A percentile compares a stretch with the other conserved stretches of the same genome.
Evolutionary conservation across 2,329 filamentous ascomycete species (phyloP).

Genomic region (Colletotrichum liriopes): DNA sequence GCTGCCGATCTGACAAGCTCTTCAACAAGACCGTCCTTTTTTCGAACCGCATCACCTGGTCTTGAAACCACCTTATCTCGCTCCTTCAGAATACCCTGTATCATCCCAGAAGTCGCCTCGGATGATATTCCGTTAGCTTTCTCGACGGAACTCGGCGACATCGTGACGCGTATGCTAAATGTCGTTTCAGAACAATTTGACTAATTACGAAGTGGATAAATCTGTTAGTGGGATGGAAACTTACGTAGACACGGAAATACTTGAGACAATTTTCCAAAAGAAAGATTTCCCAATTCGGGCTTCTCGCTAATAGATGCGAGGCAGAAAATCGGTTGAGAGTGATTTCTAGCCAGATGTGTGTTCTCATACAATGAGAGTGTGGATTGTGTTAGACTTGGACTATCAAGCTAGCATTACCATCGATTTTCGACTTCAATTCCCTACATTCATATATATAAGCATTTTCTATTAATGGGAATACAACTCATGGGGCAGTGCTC

Average conservation of each 20-base stretch:
- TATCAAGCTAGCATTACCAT: not conserved
- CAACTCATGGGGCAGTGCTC: not conserved
- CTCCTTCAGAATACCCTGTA: not conserved
- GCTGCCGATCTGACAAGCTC: slow-evolving; percentile 41
- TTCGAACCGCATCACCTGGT: not conserved
- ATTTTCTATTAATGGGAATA: not conserved
- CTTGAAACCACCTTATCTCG: slow-evolving; percentile 13
- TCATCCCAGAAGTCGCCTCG: not conserved
- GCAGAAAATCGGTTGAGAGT: not conserved
- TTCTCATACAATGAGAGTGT: not conserved
- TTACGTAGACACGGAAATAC: not conserved
- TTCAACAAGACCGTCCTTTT: slow-evolving; percentile 38
- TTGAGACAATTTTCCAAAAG: not conserved
- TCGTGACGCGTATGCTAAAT: not conserved
- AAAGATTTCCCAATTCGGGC: not conserved
- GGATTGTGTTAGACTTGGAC: not conserved
- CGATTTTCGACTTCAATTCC: not conserved
- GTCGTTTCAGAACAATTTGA: not conserved
- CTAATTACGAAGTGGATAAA: too few relatives aligned
- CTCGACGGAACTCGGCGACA: not conserved
- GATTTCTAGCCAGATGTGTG: not conserved
- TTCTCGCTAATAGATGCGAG: not conserved
- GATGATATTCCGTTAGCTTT: not conserved
- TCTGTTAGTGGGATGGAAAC: not conserved
- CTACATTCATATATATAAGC: not conserved